Evolutionary conservation across 192 early-diverging fungal genomes (phyloP), one percentile per base, ranked within the genome.

Genomic region (Endogone sp.): DNA sequence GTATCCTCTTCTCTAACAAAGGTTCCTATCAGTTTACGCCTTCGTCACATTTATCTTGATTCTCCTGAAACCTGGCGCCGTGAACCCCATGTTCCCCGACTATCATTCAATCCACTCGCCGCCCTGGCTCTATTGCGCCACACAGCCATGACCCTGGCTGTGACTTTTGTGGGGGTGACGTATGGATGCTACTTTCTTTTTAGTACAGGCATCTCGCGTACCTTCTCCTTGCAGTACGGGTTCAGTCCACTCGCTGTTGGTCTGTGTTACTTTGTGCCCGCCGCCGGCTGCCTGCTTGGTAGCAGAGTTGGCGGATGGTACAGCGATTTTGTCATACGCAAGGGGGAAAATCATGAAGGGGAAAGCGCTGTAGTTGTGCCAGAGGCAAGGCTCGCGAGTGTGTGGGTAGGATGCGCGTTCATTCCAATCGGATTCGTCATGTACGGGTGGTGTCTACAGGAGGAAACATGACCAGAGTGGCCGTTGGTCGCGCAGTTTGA

Each of bases 381-480:
- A 3, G 77, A 79, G 49, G 62, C 71, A 67, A 65, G 77, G 22
- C 32, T 79, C 22, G 65, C 72, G 10, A 69, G 71, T 8, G 9
- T 49, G 23, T 54, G 23, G 31, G 29, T 2, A 9, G 22, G 49
- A 44, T 64, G 29, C 29, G 21, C 20, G n/a, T 26, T 71, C 20
- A 22, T 28, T 4, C 20, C 49, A 8, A 29, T 32, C 29, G 44
- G 30, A 29, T 29, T 54, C 37, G 54, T 58, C 24, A 57, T 24
- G 58, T n/a, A 74, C 69, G 77, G 77, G 2, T 79, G 77, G 77
- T 64, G 63, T 49, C 26, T 79, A 16, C 44, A 71, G 58, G 60
- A 72, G 30, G 71, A 79, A 28, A 62, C 71, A 24, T 72, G 74
- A 64, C 74, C 58, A 59, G 77, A 71, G 13, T 71, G 61, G 64